Evolutionary conservation across 2,329 filamentous ascomycete species (phyloP), one percentile per base, ranked within the genome.

Genomic region (Colletotrichum viniferum): DNA sequence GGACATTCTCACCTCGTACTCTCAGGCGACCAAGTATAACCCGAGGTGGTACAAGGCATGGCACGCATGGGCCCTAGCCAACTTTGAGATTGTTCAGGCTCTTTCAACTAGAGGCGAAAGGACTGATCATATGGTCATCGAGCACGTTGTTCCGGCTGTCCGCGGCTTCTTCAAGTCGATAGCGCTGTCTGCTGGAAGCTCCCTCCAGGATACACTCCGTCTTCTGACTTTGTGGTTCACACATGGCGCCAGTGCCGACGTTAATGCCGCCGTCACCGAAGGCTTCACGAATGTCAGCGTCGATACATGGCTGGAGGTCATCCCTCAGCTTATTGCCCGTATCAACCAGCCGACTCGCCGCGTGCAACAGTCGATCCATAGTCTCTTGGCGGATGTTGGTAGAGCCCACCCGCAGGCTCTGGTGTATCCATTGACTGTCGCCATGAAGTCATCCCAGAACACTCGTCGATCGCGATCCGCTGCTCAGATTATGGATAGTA

Each of bases 91-190:
- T 73, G 96, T 98, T 48, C 98, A 97, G 79, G 92, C 94, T 1
- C 87, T 97, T 73, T 91, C 93, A 10, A 90, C 93, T 26, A 90
- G 92, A 72, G 82, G 81, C 79, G 74, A 77, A 85, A 58, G 78
- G 4, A 77, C 92, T 52, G 94, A 94, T 73, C 91, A 92, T 52
- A 91, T 95, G 80, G 89, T 98, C 30, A 90, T 94, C 71, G 94
- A 96, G 77, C 95, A 99, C 83, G 96, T 98, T 4, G 95, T 99
- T 14, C 97, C 97, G 52, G 97, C 97, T 38, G 94, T 99, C 70
- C 93, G 94, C 78, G 97, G 97, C 26, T 99, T 99, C 89, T 98
- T 99, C 89, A 95, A 96, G 83, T 99, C 97, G 1, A 99, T 99
- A 78, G 94, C 96, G 0, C 86, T 99, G 38, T 98, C 96, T 0